phyloP scores from a whole-genome alignment of 2,329 filamentous ascomycete species.

The Hypoxylon sp. region DNA sequence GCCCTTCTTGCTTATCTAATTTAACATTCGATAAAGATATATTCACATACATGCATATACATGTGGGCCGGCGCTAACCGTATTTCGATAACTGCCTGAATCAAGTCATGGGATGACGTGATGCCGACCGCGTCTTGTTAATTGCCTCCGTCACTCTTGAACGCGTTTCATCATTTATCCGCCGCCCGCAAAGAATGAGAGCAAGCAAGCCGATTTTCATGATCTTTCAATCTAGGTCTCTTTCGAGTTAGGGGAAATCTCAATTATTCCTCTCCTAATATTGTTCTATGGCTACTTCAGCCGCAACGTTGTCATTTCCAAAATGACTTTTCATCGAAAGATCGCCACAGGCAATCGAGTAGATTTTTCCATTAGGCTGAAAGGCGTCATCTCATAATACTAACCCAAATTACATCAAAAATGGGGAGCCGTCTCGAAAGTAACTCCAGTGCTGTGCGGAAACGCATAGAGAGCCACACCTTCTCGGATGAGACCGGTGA shows the following conservation, averaged over 20 bases:
- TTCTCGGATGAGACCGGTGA: conserved; percentile 89
- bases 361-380: conserved; percentile 20
- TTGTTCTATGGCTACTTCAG: neutral
- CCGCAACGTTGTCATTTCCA: conserved; percentile 24
- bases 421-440: conserved; percentile 75
- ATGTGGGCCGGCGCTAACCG: conserved; percentile 1
- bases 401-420: conserved; percentile 37
- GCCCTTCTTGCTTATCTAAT: conserved; percentile 2
- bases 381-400: conserved; percentile 6
- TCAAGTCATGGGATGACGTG: conserved; percentile 61
- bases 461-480: conserved; percentile 74
- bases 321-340: conserved; percentile 43
- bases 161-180: conserved; percentile 26
- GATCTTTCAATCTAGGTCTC: neutral
- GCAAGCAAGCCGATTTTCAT: conserved; percentile 7
- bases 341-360: conserved; percentile 39
- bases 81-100: neutral
- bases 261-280: neutral
- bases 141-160: conserved; percentile 24
- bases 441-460: conserved; percentile 73
- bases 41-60: neutral
- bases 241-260: neutral
- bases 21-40: neutral
- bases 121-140: conserved; percentile 45
- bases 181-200: conserved; percentile 1